phyloP scores from a whole-genome alignment of 1,139 yeast species.

The Blastobotrys capitulatus region DNA sequence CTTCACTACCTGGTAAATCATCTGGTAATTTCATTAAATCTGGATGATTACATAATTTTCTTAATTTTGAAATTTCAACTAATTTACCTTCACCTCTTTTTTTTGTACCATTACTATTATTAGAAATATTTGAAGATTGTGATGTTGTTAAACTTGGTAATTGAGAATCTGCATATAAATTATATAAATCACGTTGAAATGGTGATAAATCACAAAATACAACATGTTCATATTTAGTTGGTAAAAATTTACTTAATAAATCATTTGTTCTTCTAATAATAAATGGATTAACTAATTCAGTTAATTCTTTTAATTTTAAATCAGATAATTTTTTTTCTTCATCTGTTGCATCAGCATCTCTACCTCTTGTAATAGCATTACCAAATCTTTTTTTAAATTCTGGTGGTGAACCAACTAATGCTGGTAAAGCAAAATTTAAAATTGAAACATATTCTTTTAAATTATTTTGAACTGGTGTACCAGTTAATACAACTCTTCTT shows the following conservation, averaged over 20 bases:
- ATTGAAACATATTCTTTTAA: conserved; percentile 90
- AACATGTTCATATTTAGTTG: conserved; percentile 94
- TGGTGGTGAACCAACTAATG: conserved; percentile 73
- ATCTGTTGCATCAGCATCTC: conserved; percentile 89
- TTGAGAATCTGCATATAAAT: conserved; percentile 74
- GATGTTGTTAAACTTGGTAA: conserved; percentile 51
- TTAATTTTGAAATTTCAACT: conserved; percentile 82
- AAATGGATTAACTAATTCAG: conserved; percentile 75
- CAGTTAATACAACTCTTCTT: conserved; percentile 87
- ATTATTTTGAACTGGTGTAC: conserved; percentile 97
- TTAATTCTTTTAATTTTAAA: conserved; percentile 60
- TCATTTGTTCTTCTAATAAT: conserved; percentile 96
- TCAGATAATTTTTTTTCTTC: conserved; percentile 71
- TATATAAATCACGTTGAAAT: conserved; percentile 65
- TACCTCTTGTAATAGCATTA: conserved; percentile 67
- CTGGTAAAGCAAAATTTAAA: conserved; percentile 91
- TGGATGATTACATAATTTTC: conserved; percentile 92
- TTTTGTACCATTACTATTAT: not conserved
- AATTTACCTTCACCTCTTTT: conserved; percentile 34
- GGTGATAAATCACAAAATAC: conserved; percentile 81
- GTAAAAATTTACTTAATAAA: conserved; percentile 84
- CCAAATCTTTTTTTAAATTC: conserved; percentile 88
- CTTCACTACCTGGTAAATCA: conserved; percentile 65
- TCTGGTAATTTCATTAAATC: conserved; percentile 71
- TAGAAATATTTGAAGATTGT: not conserved